Conservation (phyloP, 306 rosid genomes). For the barrel medic (Medicago truncatula) region MtrunA17r5.0-ANR NC_053045.1:52150501-52151000, state of each 20-base stretch:
- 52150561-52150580: slow-evolving; percentile 68
- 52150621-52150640: slow-evolving; percentile 46
- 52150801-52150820: slow-evolving; percentile 87
- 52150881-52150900: slow-evolving; percentile 64
- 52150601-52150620: slow-evolving; percentile 73
- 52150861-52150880: slow-evolving; percentile 78
- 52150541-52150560: slow-evolving; percentile 89
- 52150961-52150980: slow-evolving; percentile 40
- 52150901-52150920: slow-evolving; percentile 83
- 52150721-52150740: slow-evolving; percentile 88
- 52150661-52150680: not conserved
- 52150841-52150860: slow-evolving; percentile 92
- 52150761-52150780: slow-evolving; percentile 84
- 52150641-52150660: not conserved
- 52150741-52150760: slow-evolving; percentile 88
- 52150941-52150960: slow-evolving; percentile 66
- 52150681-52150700: not conserved
- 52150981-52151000: slow-evolving; percentile 1
- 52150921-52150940: slow-evolving; percentile 94
- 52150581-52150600: slow-evolving; percentile 82
- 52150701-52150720: not conserved
- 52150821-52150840: slow-evolving; percentile 80
- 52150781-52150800: slow-evolving; percentile 71
- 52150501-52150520: slow-evolving; percentile 56
- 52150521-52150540: slow-evolving; percentile 62